Percentiles rank a stretch among this genome's conserved stretches.
phyloP scores from a whole-genome alignment of 768 basidiomycete species.

The Chlorophyllum brunneum region DNA sequence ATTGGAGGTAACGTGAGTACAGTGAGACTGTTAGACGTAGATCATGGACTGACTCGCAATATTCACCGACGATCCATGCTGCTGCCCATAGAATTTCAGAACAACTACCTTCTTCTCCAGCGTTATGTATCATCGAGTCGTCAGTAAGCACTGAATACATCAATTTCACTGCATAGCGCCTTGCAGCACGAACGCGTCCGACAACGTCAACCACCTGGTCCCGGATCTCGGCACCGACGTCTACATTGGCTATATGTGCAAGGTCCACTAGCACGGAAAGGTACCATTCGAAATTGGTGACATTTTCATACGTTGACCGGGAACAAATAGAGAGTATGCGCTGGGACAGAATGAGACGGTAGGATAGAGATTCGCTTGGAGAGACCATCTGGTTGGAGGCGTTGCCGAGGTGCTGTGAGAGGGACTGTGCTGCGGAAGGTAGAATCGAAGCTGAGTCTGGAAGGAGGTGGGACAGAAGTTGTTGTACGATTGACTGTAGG shows the following conservation, averaged over 20 bases:
- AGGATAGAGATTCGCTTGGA: constrained; percentile 74
- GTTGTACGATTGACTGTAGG: constrained; percentile 86
- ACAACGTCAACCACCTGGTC: constrained; percentile 86
- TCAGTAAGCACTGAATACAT: constrained; percentile 82
- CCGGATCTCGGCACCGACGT: constrained; percentile 73
- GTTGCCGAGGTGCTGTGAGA: constrained; percentile 36
- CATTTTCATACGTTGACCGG: constrained; percentile 77
- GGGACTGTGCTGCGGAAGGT: constrained; percentile 61
- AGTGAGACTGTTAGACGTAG: not conserved
- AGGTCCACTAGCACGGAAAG: constrained; percentile 92
- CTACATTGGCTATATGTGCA: constrained; percentile 79
- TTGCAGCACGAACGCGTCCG: constrained; percentile 70
- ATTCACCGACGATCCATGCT: constrained; percentile 96
- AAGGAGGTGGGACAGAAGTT: constrained; percentile 84
- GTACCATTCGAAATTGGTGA: constrained; percentile 97
- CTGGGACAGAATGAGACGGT: constrained; percentile 79
- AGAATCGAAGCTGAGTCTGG: constrained; percentile 46
- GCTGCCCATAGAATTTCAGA: constrained; percentile 90
- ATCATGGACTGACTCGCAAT: constrained; percentile 69
- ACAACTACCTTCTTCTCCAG: constrained; percentile 68
- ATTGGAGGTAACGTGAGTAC: constrained; percentile 8
- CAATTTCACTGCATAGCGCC: constrained; percentile 78
- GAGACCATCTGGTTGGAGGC: constrained; percentile 35
- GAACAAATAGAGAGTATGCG: constrained; percentile 86
- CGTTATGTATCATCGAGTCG: constrained; percentile 65